phyloP scores from a whole-genome alignment of 2,329 filamentous ascomycete species.

The Aspergillus brunneoviolaceus region DNA sequence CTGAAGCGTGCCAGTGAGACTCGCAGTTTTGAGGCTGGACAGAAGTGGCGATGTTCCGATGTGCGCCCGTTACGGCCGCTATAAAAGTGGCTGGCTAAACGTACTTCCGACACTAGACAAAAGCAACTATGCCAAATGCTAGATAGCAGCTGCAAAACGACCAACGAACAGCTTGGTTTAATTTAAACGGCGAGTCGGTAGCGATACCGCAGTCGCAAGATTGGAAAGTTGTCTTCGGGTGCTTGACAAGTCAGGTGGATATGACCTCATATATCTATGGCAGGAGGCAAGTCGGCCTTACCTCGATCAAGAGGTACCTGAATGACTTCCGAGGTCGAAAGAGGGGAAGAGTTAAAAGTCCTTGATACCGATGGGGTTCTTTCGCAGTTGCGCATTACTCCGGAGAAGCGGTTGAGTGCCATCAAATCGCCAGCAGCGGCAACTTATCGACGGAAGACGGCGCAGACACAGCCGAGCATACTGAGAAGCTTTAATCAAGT shows the following conservation, averaged over 20 bases:
- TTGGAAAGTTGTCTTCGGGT: background rate
- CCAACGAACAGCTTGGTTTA: background rate
- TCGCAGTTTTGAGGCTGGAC: background rate
- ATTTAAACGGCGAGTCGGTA: background rate
- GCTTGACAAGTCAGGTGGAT: background rate
- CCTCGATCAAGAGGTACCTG: background rate
- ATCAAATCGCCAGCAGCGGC: conserved; percentile 24
- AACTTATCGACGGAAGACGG: conserved; percentile 21
- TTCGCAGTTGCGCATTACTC: conserved; percentile 17
- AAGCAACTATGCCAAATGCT: background rate
- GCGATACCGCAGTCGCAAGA: background rate
- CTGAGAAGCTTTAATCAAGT: conserved; percentile 9
- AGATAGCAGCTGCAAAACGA: background rate
- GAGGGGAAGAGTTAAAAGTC: background rate
- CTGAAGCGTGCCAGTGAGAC: background rate
- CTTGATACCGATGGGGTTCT: conserved; percentile 12
- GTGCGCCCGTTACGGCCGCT: too few relatives aligned
- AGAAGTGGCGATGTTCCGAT: background rate
- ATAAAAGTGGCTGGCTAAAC: background rate
- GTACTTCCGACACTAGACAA: background rate
- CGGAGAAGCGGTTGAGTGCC: conserved; percentile 20
- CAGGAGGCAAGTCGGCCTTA: background rate
- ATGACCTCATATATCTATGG: background rate
- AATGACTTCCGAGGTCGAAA: background rate
- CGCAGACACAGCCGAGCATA: conserved; percentile 21